Base-by-base conservation (phyloP, 345 rosid genomes). In the Pelargonium nanum region DNA sequence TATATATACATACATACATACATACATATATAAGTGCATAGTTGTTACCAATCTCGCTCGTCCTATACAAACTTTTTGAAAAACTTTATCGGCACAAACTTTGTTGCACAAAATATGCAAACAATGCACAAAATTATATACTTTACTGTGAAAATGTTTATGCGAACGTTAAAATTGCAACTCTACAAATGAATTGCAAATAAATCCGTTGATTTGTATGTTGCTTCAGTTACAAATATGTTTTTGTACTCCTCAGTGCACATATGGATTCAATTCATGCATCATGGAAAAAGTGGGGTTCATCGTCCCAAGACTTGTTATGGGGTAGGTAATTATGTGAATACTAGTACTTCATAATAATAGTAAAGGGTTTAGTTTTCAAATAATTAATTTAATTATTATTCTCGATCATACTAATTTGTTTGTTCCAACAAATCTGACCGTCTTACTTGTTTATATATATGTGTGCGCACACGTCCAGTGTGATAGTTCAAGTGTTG, bases 201-300 rank as follows among this genome's bases (percentile, higher is more conserved):
- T n/a, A n/a, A n/a, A n/a, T n/a, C n/a, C n/a, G 24, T 26, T 25
- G 12, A 53, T 5, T 53, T 62, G 1, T 53, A 26, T 3, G 1
- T 24, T 53, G n/a, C 15, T 58, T 53, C 21, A 22, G 8, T 10
- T 32, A 28, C 3, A 30, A 0, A 40, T 15, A 23, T 6, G 23
- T 24, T 8, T 10, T 2, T 23, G 24, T 48, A 6, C 19, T 25
- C 56, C 26, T 25, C 64, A 91, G 88, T 44, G 66, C 73, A 73
- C 96, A n/a, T 86, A 86, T 7, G 96, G 98, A 59, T 77, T 86
- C 70, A 58, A 22, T 6, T 92, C 98, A 0, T 92, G 98, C 83
- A 89, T 92, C 59, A 81, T 87, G 86, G 98, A 87, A 48, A 82
- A 45, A 65, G 26, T 68, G 30, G 81, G 86, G 30, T 84, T 64